Evolutionary conservation across 2,329 filamentous ascomycete genomes (phyloP).

Genomic region (Podosphaera fusca): DNA sequence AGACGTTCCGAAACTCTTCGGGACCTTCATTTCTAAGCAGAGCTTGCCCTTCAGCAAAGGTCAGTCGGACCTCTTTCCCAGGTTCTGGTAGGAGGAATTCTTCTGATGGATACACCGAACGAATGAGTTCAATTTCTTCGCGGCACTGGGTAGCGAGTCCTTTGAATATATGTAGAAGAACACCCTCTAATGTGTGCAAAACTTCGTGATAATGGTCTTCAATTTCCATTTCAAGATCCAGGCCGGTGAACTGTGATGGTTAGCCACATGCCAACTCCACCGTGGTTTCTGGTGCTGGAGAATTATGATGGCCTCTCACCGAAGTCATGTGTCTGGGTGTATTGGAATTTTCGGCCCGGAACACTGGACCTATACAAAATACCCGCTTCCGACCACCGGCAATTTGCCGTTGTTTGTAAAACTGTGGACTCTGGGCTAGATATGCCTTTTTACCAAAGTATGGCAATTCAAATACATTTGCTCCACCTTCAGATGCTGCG

Average conservation of each 20-base stretch:
- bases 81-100: slow-evolving; percentile 51
- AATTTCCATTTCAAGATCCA: slow-evolving; percentile 82
- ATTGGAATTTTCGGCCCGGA: slow-evolving; percentile 70
- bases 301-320: slow-evolving; percentile 16
- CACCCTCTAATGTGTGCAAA: slow-evolving; percentile 43
- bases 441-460: slow-evolving; percentile 76
- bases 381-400: slow-evolving; percentile 56
- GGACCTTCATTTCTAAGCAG: slow-evolving; percentile 55
- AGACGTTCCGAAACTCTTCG: slow-evolving; percentile 40
- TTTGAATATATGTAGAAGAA: slow-evolving; percentile 60
- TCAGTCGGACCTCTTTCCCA: slow-evolving; percentile 53
- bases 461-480: slow-evolving; percentile 70
- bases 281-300: background rate
- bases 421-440: slow-evolving; percentile 60
- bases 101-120: slow-evolving; percentile 53
- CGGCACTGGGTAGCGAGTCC: slow-evolving; percentile 38
- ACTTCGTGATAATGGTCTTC: slow-evolving; percentile 59
- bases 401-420: slow-evolving; percentile 77
- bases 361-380: slow-evolving; percentile 59
- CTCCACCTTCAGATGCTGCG: slow-evolving; percentile 77
- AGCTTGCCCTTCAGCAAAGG: slow-evolving; percentile 55
- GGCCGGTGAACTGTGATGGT: slow-evolving; percentile 43
- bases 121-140: slow-evolving; percentile 49
- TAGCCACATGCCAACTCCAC: background rate
- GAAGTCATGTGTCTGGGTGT: slow-evolving; percentile 71